phyloP scores from a whole-genome alignment of 345 rosid genomes.

The Eucalyptus viminalis region DNA sequence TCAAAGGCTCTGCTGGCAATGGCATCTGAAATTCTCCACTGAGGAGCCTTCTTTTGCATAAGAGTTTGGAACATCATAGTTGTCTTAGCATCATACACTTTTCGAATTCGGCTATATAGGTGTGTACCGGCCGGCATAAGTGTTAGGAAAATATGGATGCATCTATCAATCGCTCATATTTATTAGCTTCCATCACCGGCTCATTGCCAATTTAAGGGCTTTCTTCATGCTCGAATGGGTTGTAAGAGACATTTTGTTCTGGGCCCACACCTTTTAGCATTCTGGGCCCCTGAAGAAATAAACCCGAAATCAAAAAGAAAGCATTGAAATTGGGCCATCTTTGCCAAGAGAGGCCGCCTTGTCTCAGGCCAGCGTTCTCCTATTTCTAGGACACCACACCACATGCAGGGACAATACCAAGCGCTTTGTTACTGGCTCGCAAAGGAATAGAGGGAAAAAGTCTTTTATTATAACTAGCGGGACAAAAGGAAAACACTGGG shows the following conservation, averaged over 20 bases:
- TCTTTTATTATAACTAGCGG: too few species aligned
- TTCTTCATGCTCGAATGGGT: background rate
- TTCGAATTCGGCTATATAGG: background rate
- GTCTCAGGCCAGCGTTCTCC: background rate
- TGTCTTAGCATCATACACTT: background rate
- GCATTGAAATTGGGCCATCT: background rate
- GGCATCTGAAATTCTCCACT: background rate
- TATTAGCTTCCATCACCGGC: background rate
- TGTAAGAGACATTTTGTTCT: slow-evolving; percentile 29
- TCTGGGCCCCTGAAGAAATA: too few species aligned
- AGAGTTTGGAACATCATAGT: background rate
- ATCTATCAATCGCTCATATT: background rate
- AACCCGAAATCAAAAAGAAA: background rate
- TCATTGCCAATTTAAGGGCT: background rate
- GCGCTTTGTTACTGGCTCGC: too few species aligned
- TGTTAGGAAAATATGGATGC: background rate
- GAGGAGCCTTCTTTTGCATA: background rate
- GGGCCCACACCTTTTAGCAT: background rate
- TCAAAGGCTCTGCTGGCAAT: background rate
- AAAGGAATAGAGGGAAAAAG: too few species aligned
- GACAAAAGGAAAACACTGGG: too few species aligned
- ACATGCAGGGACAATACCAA: too few species aligned
- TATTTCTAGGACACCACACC: too few species aligned
- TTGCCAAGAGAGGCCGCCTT: background rate
- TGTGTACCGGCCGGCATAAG: background rate